Evolutionary conservation across 192 early-diverging fungal species (phyloP).

Genomic region (Lunasporangiospora selenospora): DNA sequence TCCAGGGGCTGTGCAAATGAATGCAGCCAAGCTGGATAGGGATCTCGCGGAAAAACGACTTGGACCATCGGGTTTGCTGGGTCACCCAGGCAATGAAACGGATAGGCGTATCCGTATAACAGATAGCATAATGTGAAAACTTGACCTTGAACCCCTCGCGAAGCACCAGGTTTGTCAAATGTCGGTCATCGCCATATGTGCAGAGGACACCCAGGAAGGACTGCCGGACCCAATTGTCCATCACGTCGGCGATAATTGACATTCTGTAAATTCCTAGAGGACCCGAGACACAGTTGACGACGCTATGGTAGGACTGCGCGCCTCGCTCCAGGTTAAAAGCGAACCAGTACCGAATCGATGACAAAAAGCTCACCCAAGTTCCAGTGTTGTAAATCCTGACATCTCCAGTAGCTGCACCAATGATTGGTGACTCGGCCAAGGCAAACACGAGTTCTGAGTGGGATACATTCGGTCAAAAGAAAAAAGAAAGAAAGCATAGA

Average conservation of each 20-base stretch:
- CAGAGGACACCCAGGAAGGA: constrained; percentile 63
- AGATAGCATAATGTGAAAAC: constrained; percentile 64
- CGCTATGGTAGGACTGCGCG: constrained; percentile 62
- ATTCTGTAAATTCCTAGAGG: constrained; percentile 67
- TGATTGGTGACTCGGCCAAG: constrained; percentile 50
- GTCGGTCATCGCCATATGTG: constrained; percentile 71
- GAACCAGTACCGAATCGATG: constrained; percentile 67
- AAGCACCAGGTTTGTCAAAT: constrained; percentile 64
- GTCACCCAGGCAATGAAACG: constrained; percentile 65
- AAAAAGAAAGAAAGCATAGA: background rate
- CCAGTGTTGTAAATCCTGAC: constrained; percentile 62
- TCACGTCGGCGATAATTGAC: constrained; percentile 51
- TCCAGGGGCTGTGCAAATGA: constrained; percentile 65
- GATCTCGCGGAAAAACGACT: constrained; percentile 67
- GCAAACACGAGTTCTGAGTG: constrained; percentile 58
- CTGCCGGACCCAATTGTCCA: constrained; percentile 64
- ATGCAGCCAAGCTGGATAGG: constrained; percentile 54
- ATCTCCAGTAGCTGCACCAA: constrained; percentile 59
- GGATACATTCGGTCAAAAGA: background rate
- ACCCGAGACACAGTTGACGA: constrained; percentile 69
- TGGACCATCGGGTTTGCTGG: constrained; percentile 71
- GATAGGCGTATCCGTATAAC: constrained; percentile 65
- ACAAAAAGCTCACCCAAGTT: constrained; percentile 63
- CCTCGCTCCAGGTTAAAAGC: constrained; percentile 73
- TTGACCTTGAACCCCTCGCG: constrained; percentile 55